Percentiles rank a stretch among this genome's conserved stretches.
These are phyloP conservation scores for Colletotrichum theobromicola DNA, from an alignment of 2,329 filamentous ascomycete species.

Conservation along the genomic window DNA sequence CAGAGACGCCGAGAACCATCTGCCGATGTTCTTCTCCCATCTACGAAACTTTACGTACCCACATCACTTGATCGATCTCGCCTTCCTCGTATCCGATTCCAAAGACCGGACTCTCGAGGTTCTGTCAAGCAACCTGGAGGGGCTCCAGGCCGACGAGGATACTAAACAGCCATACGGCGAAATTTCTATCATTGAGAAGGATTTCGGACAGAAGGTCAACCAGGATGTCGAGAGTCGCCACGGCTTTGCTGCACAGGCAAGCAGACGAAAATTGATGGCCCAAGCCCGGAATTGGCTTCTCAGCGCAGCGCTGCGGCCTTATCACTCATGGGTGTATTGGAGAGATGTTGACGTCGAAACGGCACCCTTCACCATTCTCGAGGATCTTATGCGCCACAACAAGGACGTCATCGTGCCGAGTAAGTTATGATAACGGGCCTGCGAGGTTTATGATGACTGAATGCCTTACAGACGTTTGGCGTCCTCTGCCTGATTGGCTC, in stretches of 20 bases:
- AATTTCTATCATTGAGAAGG: slow-evolving; percentile 97
- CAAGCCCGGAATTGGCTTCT: slow-evolving; percentile 97
- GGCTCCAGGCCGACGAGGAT: slow-evolving; percentile 81
- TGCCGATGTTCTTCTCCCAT: slow-evolving; percentile 99
- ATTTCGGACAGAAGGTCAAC: slow-evolving; percentile 97
- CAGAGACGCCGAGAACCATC: slow-evolving; percentile 88
- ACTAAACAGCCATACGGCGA: slow-evolving; percentile 87
- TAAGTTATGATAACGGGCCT: slow-evolving; percentile 55
- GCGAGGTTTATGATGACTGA: slow-evolving; percentile 30
- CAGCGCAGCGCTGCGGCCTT: slow-evolving; percentile 89
- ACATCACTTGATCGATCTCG: slow-evolving; percentile 93
- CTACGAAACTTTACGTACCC: slow-evolving; percentile 96
- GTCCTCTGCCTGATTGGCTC: slow-evolving; percentile 97
- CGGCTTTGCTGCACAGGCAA: slow-evolving; percentile 95
- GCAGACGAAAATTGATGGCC: slow-evolving; percentile 94
- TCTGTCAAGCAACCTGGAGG: slow-evolving; percentile 76
- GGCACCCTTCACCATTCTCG: slow-evolving; percentile 93
- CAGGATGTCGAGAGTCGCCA: slow-evolving; percentile 98
- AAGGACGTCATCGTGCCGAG: slow-evolving; percentile 99
- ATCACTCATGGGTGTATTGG: slow-evolving; percentile 99
- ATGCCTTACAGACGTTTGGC: slow-evolving; percentile 81
- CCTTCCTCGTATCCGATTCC: slow-evolving; percentile 96
- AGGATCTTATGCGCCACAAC: slow-evolving; percentile 98
- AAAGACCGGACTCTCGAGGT: slow-evolving; percentile 87
- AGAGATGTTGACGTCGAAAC: slow-evolving; percentile 98